Evolutionary conservation across 2,329 filamentous ascomycete species (phyloP).

Genomic region (Aspergillus eucalypticola): DNA sequence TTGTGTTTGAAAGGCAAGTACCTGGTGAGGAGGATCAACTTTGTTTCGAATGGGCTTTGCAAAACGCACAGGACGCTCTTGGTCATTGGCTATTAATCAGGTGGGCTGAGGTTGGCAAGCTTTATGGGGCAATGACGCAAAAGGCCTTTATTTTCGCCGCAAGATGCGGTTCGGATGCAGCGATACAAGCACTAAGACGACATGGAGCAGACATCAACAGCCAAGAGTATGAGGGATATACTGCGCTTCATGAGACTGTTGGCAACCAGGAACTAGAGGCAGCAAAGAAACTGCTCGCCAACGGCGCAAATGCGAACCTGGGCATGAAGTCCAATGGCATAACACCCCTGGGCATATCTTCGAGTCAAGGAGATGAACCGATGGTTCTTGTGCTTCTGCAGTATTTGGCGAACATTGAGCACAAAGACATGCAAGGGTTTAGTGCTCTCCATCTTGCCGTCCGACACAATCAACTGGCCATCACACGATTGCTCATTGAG

Average conservation of each 20-base stretch:
- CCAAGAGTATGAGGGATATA: constrained; percentile 6
- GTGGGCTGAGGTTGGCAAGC: constrained; percentile 18
- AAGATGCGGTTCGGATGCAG: constrained; percentile 12
- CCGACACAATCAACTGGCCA: not conserved
- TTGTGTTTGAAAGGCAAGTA: constrained; percentile 5
- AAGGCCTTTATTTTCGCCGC: constrained; percentile 17
- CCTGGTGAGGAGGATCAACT: not conserved
- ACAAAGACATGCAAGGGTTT: not conserved
- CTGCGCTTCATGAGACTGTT: constrained; percentile 17
- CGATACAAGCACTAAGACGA: constrained; percentile 17
- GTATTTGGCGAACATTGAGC: constrained; percentile 10
- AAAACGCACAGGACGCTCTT: constrained; percentile 13
- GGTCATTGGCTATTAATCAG: constrained; percentile 20
- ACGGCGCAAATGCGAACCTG: constrained; percentile 23
- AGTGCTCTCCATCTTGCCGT: constrained; percentile 6
- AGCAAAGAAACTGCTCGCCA: constrained; percentile 14
- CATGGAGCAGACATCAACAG: constrained; percentile 22
- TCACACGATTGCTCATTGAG: constrained; percentile 1
- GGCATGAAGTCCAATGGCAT: not conserved
- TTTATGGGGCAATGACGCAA: constrained; percentile 8
- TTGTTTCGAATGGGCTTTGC: constrained; percentile 18
- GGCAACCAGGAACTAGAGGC: constrained; percentile 7
- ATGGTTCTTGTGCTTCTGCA: constrained; percentile 4
- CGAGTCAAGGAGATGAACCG: constrained; percentile 13
- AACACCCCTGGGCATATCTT: not conserved